A percentile compares a stretch with the other conserved stretches of the same genome.
Conservation (phyloP, 208 protist genomes). For the Acanthamoeba sp. region DNA sequence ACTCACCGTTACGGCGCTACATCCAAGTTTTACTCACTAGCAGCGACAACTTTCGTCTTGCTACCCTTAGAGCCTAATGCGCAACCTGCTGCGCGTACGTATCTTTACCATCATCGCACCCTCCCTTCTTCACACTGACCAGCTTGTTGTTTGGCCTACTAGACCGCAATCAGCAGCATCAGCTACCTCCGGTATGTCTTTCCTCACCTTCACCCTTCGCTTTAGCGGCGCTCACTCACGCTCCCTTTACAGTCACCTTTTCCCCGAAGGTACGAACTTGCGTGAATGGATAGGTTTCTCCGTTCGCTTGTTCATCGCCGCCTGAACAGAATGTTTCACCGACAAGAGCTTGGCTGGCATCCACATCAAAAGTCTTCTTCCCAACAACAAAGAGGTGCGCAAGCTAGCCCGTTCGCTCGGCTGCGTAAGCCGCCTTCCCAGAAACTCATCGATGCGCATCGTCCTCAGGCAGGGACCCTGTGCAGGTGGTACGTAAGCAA, state of each 20-base stretch:
- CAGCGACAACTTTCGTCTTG: neutral
- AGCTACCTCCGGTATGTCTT: constrained; percentile 45
- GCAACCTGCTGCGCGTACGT: constrained; percentile 58
- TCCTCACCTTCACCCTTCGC: neutral
- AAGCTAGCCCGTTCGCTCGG: neutral
- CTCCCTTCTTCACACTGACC: neutral
- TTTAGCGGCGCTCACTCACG: neutral
- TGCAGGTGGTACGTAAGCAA: constrained; percentile 31
- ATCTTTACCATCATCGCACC: too few species aligned
- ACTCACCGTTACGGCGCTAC: neutral
- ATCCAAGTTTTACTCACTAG: neutral
- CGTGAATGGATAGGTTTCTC: neutral
- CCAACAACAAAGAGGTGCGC: constrained; percentile 33
- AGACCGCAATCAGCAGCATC: constrained; percentile 67
- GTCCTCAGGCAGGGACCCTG: neutral
- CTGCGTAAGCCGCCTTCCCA: too few species aligned
- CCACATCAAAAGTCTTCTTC: constrained; percentile 59
- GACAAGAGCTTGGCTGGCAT: constrained; percentile 68
- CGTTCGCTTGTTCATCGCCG: neutral
- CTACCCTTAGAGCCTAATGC: constrained; percentile 30
- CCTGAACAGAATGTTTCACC: neutral
- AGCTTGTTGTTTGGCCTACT: constrained; percentile 49
- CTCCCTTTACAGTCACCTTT: constrained; percentile 38
- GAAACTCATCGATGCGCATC: neutral
- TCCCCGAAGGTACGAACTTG: constrained; percentile 36